Base-by-base conservation (phyloP, 2,329 filamentous ascomycete genomes). In the Sordariomycetes sp. region DNA sequence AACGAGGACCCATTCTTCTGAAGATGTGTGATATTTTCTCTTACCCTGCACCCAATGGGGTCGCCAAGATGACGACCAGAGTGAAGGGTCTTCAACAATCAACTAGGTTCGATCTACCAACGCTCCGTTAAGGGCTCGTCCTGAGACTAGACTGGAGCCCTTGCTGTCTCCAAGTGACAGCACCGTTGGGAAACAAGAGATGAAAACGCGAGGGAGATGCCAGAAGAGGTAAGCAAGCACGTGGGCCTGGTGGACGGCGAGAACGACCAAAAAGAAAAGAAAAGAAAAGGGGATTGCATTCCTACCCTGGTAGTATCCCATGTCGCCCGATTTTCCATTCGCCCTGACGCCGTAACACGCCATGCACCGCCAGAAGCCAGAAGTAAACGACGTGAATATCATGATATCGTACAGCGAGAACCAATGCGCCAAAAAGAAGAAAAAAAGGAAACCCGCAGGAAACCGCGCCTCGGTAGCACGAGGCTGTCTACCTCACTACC, bases 111-210 rank as follows among this genome's bases (percentile, higher is more conserved):
- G 64, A 72, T 85, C 77, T 87, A 65, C 84, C 83, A 86, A 85
- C 82, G 83, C 80, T 87, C 83, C 83, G 83, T 87, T 86, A 83
- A 81, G 81, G 77, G 75, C 77, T 75, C 71, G 75, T 78, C 77
- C 78, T 82, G 75, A 75, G 76, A 68, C 73, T 73, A 79, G 77
- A 74, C 73, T 73, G 78, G 58, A 59, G 79, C 74, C 76, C 83
- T 77, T 83, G 83, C 83, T 79, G 76, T 76, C 82, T 79, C 46
- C 37, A 64, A 76, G 78, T 76, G 80, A 79, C 77, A 83, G 82
- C 83, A 85, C 81, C 83, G 81, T 74, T 85, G 83, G 83, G 72
- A 69, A 62, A 60, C 46, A 58, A n/a, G 57, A n/a, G n/a, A 24
- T 28, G 43, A 25, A 16, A 24, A 22, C 14, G n/a, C 5, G 51